Conservation (phyloP, 2,329 filamentous ascomycete species). For the Thelonectria blattea region DNA sequence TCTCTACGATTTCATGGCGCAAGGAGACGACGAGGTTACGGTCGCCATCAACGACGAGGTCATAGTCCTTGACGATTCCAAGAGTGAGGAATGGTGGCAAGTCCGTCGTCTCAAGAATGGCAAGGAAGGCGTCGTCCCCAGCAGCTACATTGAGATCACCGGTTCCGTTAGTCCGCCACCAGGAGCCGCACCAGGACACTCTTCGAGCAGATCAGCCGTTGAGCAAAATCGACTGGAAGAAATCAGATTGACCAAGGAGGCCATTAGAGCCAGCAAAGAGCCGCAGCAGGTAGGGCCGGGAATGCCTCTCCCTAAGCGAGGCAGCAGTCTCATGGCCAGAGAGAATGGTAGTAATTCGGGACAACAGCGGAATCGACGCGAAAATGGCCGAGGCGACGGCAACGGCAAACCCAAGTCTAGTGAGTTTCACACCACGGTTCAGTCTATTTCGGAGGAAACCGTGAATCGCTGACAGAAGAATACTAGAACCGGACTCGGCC, state of each 20-base stretch:
- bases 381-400: conserved; percentile 66
- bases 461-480: conserved; percentile 18
- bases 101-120: conserved; percentile 88
- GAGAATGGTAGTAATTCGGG: conserved; percentile 70
- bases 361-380: conserved; percentile 74
- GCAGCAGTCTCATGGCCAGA: conserved; percentile 76
- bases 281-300: conserved; percentile 73
- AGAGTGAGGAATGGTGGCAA: conserved; percentile 99
- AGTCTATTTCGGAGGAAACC: not conserved
- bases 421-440: conserved; percentile 53
- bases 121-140: conserved; percentile 94
- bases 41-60: conserved; percentile 92
- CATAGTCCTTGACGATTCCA: conserved; percentile 83
- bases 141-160: conserved; percentile 91
- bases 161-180: conserved; percentile 65
- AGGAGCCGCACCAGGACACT: conserved; percentile 56
- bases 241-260: conserved; percentile 81
- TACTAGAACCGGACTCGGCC: conserved; percentile 76
- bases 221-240: conserved; percentile 83
- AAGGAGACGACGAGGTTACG: conserved; percentile 95
- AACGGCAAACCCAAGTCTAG: conserved; percentile 70
- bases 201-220: conserved; percentile 64
- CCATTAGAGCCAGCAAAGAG: conserved; percentile 68
- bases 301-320: conserved; percentile 76
- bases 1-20: conserved; percentile 95